These are phyloP conservation scores for Simplicillium aogashimaense DNA, from an alignment of 2,329 filamentous ascomycete genomes.

Conservation along the genomic window DNA sequence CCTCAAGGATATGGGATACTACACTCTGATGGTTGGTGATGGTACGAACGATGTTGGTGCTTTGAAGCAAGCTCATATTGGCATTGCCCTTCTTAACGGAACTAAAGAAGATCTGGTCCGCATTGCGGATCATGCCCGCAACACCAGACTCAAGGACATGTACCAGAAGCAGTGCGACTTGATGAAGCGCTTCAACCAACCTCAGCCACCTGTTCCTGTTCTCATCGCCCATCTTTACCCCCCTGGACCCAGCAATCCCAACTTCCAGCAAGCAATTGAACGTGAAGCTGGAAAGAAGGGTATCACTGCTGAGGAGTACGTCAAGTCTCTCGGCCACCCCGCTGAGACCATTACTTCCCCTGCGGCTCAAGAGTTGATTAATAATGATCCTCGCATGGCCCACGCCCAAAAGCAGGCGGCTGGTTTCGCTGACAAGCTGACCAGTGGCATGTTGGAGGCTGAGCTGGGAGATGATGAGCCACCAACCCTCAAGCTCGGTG, in stretches of 20 bases:
- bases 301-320: conserved; percentile 48
- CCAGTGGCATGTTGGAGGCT: conserved; percentile 77
- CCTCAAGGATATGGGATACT: conserved; percentile 93
- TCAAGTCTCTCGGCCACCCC: conserved; percentile 38
- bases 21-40: conserved; percentile 96
- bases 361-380: conserved; percentile 50
- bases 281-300: conserved; percentile 76
- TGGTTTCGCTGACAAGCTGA: conserved; percentile 77
- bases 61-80: conserved; percentile 95
- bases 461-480: conserved; percentile 85
- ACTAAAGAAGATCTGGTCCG: conserved; percentile 82
- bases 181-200: conserved; percentile 94
- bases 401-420: conserved; percentile 64
- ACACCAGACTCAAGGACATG: conserved; percentile 95
- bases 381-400: conserved; percentile 25
- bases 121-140: conserved; percentile 88
- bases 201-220: conserved; percentile 80
- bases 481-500: conserved; percentile 90
- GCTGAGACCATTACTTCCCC: conserved; percentile 59
- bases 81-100: conserved; percentile 90
- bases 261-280: conserved; percentile 86
- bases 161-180: conserved; percentile 92
- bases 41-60: conserved; percentile 98
- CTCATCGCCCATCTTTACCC: conserved; percentile 92
- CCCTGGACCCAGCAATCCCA: conserved; percentile 81